Evolutionary conservation across 805 yeast species (phyloP).

Genomic region (Candida ascalaphidarum): DNA sequence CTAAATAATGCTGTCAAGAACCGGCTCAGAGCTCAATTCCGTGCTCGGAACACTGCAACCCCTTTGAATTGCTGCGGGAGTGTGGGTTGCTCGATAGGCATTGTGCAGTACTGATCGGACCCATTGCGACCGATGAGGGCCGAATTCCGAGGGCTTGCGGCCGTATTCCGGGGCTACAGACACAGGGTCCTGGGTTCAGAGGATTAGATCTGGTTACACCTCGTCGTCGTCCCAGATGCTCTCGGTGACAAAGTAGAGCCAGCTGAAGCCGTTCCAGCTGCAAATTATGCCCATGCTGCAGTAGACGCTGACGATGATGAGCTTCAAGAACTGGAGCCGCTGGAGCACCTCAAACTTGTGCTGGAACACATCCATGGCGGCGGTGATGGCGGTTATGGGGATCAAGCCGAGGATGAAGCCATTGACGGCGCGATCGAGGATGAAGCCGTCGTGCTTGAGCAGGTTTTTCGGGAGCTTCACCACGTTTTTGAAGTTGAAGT

Average conservation of each 20-base stretch:
- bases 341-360: constrained; percentile 43
- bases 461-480: constrained; percentile 43
- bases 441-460: constrained; percentile 12
- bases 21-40: too few species aligned
- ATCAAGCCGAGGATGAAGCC: constrained; percentile 60
- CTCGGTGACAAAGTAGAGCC: constrained; percentile 84
- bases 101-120: too few species aligned
- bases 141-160: too few species aligned
- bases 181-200: too few species aligned
- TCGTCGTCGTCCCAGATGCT: constrained; percentile 44
- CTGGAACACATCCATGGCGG: constrained; percentile 46
- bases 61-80: too few species aligned
- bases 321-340: constrained; percentile 61
- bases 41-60: too few species aligned
- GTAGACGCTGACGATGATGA: constrained; percentile 80
- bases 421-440: constrained; percentile 62
- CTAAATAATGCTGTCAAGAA: too few species aligned
- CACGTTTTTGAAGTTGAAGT: constrained; percentile 64
- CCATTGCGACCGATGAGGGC: too few species aligned
- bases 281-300: constrained; percentile 79
- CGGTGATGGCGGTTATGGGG: constrained; percentile 45
- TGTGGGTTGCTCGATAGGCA: too few species aligned
- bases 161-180: too few species aligned
- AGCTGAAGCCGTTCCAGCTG: constrained; percentile 82
- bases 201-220: too few species aligned